Conservation (phyloP, 192 early-diverging fungal species). For the Allomyces arbusculus region DNA sequence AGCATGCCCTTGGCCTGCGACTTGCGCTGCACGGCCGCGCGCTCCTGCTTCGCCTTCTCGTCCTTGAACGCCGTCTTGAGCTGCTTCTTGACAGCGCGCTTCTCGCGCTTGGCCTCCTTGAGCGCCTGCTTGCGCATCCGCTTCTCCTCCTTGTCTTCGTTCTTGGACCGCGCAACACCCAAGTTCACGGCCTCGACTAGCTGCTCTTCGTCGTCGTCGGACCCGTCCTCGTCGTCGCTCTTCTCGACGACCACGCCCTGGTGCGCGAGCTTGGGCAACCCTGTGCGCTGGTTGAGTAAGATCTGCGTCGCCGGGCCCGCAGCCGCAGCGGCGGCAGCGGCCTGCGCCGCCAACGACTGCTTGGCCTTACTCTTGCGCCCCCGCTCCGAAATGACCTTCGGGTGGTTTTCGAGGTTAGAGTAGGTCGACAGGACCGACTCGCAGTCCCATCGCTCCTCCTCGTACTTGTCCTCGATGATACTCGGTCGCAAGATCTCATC, state of each 20-base stretch:
- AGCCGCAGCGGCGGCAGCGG: conserved; percentile 5
- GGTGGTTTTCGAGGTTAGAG: conserved; percentile 87
- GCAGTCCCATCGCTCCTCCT: conserved; percentile 68
- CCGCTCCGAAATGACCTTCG: conserved; percentile 52
- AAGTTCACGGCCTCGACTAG: conserved; percentile 26
- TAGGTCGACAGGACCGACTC: conserved; percentile 70
- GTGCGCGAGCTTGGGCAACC: conserved; percentile 5
- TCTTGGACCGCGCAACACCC: conserved; percentile 48
- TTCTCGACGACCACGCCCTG: conserved; percentile 9
- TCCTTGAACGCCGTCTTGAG: background rate
- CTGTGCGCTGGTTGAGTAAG: conserved; percentile 10
- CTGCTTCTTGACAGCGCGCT: background rate
- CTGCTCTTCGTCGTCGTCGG: background rate
- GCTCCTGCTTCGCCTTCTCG: background rate
- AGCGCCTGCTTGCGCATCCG: conserved; percentile 65
- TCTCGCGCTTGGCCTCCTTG: conserved; percentile 45
- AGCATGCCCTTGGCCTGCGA: background rate
- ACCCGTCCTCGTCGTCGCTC: conserved; percentile 5
- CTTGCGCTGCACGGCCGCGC: background rate
- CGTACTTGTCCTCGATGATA: conserved; percentile 2
- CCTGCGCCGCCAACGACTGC: background rate
- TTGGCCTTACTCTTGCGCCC: conserved; percentile 45
- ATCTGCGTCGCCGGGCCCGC: conserved; percentile 9
- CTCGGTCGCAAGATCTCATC: conserved; percentile 38
- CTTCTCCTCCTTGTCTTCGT: conserved; percentile 86